Evolutionary conservation across 2,329 filamentous ascomycete genomes (phyloP), one percentile per base, ranked within the genome.

Genomic region (Fusarium begoniae): DNA sequence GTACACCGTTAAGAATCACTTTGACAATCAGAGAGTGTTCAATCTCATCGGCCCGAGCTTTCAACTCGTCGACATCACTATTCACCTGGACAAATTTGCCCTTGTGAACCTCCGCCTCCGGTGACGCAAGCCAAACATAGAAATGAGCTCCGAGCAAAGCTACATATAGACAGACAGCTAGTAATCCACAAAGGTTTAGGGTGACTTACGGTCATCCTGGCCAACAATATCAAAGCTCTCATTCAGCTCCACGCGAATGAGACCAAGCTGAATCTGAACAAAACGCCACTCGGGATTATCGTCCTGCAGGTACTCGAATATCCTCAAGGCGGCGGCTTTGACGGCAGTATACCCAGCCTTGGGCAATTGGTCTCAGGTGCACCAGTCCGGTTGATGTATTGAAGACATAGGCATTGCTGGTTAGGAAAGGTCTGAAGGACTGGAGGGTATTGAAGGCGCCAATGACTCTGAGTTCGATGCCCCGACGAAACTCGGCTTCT

Each of bases 1-100:
- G 35, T 5, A 55, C 35, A 4, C 51, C 35, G 11, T 28, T 28
- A 3, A 55, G 24, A 40, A 22, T 55, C 5, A 55, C 2, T 4
- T 28, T 55, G 2, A 55, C 13, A 2, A 55, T 24, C n/a, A 41
- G 11, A 14, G 51, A 60, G 4, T 38, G 24, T 2, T 35, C 6
- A 0, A 67, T 67, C 20, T 67, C 44, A 5, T 53, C 32, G 5
- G 56, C 24, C 8, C 40, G 44, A 24, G n/a, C 63, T 32, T 44
- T 44, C 4, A 37, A 17, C 9, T 60, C 64, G 5, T 60, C 37
- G 0, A 38, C 51, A n/a, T 67, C 64, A 30, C 51, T 60, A 4
- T 67, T 67, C 1, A 12, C 51, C 62, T 62, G 51, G 8, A 67
- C 26, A 11, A 67, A 67, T 1, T 66, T 67, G 3, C 51, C 63